phyloP scores from a whole-genome alignment of 108 stramenopile genomes.

The Fistulifera solaris region DNA sequence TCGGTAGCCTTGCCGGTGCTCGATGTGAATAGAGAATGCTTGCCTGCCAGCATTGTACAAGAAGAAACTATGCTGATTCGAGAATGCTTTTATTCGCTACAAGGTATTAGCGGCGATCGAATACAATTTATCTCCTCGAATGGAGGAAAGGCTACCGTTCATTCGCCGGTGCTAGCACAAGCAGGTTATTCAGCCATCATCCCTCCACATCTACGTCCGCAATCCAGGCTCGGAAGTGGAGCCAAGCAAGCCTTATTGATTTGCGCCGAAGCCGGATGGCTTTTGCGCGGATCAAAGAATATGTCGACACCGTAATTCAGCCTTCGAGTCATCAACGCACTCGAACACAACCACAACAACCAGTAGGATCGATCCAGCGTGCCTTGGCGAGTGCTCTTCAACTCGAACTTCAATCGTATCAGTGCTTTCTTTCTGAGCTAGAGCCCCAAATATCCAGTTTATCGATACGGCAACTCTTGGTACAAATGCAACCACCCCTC shows the following conservation, averaged over 20 bases:
- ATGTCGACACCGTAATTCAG: constrained; percentile 24
- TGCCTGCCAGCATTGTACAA: too few species aligned
- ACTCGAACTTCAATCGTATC: constrained; percentile 62
- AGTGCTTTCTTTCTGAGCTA: constrained; percentile 47
- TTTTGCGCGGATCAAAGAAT: constrained; percentile 50
- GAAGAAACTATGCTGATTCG: constrained; percentile 40
- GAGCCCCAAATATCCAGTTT: constrained; percentile 51
- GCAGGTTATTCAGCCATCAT: neutral
- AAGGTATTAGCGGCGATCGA: constrained; percentile 41
- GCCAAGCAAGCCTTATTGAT: constrained; percentile 56
- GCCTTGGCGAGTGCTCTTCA: constrained; percentile 67
- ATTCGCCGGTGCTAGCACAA: constrained; percentile 7
- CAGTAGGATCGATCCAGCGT: constrained; percentile 48
- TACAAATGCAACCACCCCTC: constrained; percentile 49
- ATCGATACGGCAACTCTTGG: constrained; percentile 58
- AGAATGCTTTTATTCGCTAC: constrained; percentile 43
- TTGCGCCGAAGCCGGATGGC: constrained; percentile 81
- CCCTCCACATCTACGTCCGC: constrained; percentile 2
- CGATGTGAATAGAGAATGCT: too few species aligned
- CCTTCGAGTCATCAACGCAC: constrained; percentile 14
- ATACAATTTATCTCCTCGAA: constrained; percentile 22
- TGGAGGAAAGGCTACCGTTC: constrained; percentile 2
- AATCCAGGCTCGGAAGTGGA: constrained; percentile 49
- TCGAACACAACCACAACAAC: constrained; percentile 27
- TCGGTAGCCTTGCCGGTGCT: too few species aligned